These are phyloP conservation scores for Claviceps arundinis DNA, from an alignment of 2,329 filamentous ascomycete species.

Conservation along the genomic window DNA sequence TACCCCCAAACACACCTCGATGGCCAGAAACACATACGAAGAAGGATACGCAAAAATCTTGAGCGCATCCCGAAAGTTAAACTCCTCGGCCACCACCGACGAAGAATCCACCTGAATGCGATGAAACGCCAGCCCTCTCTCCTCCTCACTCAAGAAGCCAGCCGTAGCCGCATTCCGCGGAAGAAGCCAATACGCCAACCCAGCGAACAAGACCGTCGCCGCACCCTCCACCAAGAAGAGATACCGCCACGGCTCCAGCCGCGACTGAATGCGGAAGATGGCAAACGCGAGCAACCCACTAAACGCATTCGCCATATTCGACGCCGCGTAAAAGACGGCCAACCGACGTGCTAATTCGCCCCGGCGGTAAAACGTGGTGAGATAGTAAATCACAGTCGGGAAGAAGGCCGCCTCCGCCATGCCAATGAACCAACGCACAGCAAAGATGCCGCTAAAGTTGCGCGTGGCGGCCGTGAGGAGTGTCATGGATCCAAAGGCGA, in stretches of 20 bases:
- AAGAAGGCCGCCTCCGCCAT: constrained; percentile 42
- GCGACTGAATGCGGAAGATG: constrained; percentile 32
- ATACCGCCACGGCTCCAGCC: constrained; percentile 31
- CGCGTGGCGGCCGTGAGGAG: constrained; percentile 39
- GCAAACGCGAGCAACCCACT: constrained; percentile 34
- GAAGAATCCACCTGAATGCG: constrained; percentile 68
- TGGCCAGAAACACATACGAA: constrained; percentile 35
- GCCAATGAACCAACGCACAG: constrained; percentile 39
- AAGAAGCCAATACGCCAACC: constrained; percentile 57
- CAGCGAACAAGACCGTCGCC: constrained; percentile 45
- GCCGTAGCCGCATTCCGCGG: constrained; percentile 51
- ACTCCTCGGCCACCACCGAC: constrained; percentile 40
- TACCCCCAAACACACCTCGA: constrained; percentile 47
- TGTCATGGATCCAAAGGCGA: constrained; percentile 55
- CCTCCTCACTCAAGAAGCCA: constrained; percentile 49
- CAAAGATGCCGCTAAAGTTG: constrained; percentile 36
- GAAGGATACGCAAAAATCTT: constrained; percentile 37
- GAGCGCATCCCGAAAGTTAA: constrained; percentile 36
- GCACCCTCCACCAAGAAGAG: constrained; percentile 42
- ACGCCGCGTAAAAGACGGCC: constrained; percentile 64
- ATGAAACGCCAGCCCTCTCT: constrained; percentile 55
- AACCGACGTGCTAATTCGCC: constrained; percentile 30
- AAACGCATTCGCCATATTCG: constrained; percentile 54
- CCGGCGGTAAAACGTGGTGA: constrained; percentile 37
- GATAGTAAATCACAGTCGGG: constrained; percentile 38